Evolutionary conservation across 2,329 filamentous ascomycete species (phyloP).

Genomic region (Penicillium decumbens): DNA sequence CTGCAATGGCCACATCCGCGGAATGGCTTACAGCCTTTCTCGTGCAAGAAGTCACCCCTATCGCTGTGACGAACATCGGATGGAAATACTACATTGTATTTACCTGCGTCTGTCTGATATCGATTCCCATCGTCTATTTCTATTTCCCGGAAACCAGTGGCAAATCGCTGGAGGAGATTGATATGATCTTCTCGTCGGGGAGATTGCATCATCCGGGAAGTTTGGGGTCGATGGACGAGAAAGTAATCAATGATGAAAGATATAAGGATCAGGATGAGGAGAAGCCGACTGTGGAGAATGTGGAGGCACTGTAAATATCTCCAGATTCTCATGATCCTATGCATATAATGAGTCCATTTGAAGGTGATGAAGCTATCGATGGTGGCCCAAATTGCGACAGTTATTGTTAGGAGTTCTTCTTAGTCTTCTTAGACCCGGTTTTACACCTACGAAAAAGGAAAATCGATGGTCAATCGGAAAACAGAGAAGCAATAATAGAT

Average conservation of each 20-base stretch:
- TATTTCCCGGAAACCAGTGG: conserved; percentile 43
- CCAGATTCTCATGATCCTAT: neutral
- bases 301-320: neutral
- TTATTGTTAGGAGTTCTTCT: no score
- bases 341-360: no score
- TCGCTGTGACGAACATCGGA: neutral
- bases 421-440: no score
- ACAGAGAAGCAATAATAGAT: no score
- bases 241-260: neutral
- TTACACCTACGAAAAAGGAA: no score
- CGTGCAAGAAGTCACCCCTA: neutral
- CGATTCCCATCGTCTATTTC: conserved; percentile 42
- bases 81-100: neutral
- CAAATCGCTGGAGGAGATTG: conserved; percentile 43
- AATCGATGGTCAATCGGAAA: no score
- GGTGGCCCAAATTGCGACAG: no score
- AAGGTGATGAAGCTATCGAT: no score
- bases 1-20: neutral
- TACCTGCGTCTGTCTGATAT: neutral
- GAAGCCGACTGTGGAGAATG: neutral
- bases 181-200: conserved; percentile 34
- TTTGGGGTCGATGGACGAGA: neutral
- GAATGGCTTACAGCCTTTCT: neutral
- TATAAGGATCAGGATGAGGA: neutral
- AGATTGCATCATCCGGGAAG: neutral